phyloP scores from a whole-genome alignment of 148 eudicot genomes.

The Camellia granthamiana region DNA sequence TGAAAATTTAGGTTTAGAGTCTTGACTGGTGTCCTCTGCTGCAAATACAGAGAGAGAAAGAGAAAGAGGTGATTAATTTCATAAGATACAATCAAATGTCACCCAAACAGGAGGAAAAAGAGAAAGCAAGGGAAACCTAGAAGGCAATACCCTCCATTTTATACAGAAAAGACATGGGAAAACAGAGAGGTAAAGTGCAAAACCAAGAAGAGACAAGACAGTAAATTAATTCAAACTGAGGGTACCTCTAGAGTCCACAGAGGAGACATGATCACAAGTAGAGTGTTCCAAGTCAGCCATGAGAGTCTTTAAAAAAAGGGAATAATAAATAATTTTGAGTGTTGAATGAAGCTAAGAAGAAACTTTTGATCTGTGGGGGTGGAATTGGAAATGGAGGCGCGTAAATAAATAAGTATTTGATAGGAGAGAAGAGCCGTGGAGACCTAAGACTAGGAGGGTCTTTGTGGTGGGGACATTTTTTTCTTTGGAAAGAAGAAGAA shows the following conservation, averaged over 20 bases:
- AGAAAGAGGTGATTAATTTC: not conserved
- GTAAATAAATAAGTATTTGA: not conserved
- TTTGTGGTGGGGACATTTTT: not conserved
- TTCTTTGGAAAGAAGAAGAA: too few species aligned
- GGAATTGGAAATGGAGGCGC: not conserved
- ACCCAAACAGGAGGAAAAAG: not conserved
- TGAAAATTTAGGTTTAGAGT: conserved; percentile 24
- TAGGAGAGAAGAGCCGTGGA: not conserved
- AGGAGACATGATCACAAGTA: conserved; percentile 1
- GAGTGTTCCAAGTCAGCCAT: conserved; percentile 17
- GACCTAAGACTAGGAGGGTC: not conserved
- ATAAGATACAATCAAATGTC: not conserved
- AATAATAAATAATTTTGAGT: too few species aligned
- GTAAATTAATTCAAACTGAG: not conserved
- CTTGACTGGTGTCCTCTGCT: conserved; percentile 22
- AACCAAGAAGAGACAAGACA: conserved; percentile 4
- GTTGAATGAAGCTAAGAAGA: not conserved
- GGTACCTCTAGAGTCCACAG: conserved; percentile 24
- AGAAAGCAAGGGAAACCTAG: not conserved
- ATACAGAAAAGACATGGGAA: too few species aligned
- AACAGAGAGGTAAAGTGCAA: too few species aligned
- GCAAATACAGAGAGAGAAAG: conserved; percentile 12
- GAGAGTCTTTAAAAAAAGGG: not conserved
- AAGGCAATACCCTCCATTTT: not conserved
- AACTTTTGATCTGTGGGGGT: not conserved